These are phyloP conservation scores for Kurtzmaniella natalensis DNA, from an alignment of 1,139 yeast species.

Conservation along the genomic window DNA sequence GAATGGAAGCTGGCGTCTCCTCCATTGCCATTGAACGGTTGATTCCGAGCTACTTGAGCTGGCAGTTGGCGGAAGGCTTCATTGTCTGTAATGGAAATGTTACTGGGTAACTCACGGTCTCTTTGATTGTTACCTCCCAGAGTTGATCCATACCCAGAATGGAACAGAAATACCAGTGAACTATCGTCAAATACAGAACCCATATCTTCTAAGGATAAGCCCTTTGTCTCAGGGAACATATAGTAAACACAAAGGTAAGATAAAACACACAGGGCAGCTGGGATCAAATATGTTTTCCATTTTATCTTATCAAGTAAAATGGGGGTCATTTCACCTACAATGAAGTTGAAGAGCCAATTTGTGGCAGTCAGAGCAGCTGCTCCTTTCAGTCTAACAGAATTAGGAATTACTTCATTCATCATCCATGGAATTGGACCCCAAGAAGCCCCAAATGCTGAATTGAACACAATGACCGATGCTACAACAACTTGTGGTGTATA, in stretches of 20 bases:
- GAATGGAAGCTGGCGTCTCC: slow-evolving; percentile 21
- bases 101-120: slow-evolving; percentile 4
- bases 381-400: slow-evolving; percentile 85
- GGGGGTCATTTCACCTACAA: slow-evolving; percentile 91
- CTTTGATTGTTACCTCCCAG: slow-evolving; percentile 6
- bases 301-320: slow-evolving; percentile 69
- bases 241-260: slow-evolving; percentile 55
- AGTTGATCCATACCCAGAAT: slow-evolving; percentile 23
- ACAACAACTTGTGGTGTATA: slow-evolving; percentile 74
- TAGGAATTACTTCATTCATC: slow-evolving; percentile 85
- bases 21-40: slow-evolving; percentile 23
- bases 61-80: slow-evolving; percentile 27
- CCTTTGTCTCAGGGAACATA: slow-evolving; percentile 53
- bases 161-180: slow-evolving; percentile 43
- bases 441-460: slow-evolving; percentile 80
- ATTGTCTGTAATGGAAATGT: slow-evolving; percentile 8
- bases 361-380: slow-evolving; percentile 90
- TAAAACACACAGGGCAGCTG: slow-evolving; percentile 69
- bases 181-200: slow-evolving; percentile 48
- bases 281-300: slow-evolving; percentile 81
- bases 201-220: slow-evolving; percentile 51
- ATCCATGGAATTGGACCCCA: slow-evolving; percentile 98
- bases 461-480: slow-evolving; percentile 67
- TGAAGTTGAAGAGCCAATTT: slow-evolving; percentile 91
- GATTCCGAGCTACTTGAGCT: slow-evolving; percentile 39